phyloP scores from a whole-genome alignment of 2,329 filamentous ascomycete genomes.

The Didymella sp. region DNA sequence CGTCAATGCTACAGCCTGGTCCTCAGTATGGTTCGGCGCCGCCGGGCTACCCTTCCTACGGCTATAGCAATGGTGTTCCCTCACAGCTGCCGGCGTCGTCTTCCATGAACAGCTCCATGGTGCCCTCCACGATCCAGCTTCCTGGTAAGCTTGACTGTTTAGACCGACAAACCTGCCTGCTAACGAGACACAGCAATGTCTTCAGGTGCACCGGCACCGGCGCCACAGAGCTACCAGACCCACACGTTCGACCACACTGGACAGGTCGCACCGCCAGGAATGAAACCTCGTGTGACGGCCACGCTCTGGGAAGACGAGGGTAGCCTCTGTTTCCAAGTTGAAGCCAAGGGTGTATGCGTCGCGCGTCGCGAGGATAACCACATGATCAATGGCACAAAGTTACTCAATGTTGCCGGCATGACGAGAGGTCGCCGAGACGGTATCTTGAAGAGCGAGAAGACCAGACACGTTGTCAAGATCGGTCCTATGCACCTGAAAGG shows the following conservation, averaged over 20 bases:
- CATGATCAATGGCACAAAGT: conserved; percentile 98
- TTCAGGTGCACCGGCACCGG: conserved; percentile 40
- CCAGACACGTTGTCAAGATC: conserved; percentile 96
- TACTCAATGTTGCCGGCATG: conserved; percentile 97
- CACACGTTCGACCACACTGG: conserved; percentile 84
- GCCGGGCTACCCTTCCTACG: conserved; percentile 71
- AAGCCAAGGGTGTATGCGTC: conserved; percentile 94
- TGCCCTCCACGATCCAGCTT: conserved; percentile 74
- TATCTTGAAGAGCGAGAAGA: conserved; percentile 97
- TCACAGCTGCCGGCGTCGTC: conserved; percentile 75
- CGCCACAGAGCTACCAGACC: conserved; percentile 46
- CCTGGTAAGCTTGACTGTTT: conserved; percentile 51
- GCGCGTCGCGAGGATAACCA: conserved; percentile 97
- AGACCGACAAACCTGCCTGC: not conserved
- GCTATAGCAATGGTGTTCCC: conserved; percentile 76
- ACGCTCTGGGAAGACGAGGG: conserved; percentile 99
- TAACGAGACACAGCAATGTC: conserved; percentile 42
- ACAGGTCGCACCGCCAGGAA: conserved; percentile 87
- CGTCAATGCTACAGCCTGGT: conserved; percentile 75
- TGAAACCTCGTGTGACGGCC: conserved; percentile 95
- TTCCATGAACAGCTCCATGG: conserved; percentile 69
- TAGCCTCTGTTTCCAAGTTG: conserved; percentile 96
- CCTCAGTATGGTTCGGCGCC: conserved; percentile 70
- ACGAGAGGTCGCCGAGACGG: conserved; percentile 93
- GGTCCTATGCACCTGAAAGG: conserved; percentile 99